Evolutionary conservation across 164 flowering plant genomes (phyloP).

Genomic region (Buxus sempervirens): DNA sequence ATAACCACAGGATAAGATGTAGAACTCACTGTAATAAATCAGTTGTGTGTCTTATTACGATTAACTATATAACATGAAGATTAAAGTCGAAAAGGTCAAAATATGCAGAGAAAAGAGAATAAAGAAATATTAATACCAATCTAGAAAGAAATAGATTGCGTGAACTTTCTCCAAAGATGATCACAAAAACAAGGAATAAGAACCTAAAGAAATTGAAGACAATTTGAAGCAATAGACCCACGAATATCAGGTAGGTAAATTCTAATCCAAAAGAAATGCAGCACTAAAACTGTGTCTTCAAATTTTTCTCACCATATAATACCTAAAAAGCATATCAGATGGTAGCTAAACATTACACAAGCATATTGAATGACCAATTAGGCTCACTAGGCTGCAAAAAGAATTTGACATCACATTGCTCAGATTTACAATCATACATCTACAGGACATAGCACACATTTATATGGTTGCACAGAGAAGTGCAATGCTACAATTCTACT

Average conservation of each 20-base stretch:
- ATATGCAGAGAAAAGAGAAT: not conserved
- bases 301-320: no score
- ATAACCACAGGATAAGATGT: not conserved
- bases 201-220: not conserved
- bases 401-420: no score
- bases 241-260: not conserved
- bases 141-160: not conserved
- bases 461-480: no score
- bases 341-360: no score
- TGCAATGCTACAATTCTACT: no score
- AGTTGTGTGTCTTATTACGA: not conserved
- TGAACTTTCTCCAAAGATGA: slow-evolving; percentile 1
- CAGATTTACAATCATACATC: no score
- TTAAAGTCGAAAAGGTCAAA: not conserved
- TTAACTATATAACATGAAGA: not conserved
- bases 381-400: no score
- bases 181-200: not conserved
- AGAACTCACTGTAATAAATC: not conserved
- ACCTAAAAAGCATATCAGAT: no score
- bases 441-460: no score
- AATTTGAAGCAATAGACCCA: not conserved
- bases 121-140: not conserved
- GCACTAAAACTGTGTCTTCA: no score
- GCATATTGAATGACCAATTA: no score
- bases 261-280: not conserved